phyloP scores from a whole-genome alignment of 768 basidiomycete species.

The Leccinum fibrillosum region DNA sequence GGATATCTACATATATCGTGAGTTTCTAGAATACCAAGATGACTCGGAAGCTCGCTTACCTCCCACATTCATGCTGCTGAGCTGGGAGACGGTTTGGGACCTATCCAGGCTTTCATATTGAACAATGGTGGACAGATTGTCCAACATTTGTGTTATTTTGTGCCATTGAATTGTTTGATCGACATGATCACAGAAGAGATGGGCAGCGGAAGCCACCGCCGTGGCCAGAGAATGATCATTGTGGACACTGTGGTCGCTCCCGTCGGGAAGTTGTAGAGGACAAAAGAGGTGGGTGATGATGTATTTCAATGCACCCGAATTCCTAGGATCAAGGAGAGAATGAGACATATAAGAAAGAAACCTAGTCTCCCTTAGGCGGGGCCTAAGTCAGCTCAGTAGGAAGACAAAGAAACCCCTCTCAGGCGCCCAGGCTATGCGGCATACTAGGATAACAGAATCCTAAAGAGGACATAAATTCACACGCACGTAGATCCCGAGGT shows the following conservation, averaged over 20 bases:
- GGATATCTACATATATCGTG: slow-evolving; percentile 29
- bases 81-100: slow-evolving; percentile 2
- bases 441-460: not conserved
- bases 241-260: slow-evolving; percentile 12
- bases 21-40: not conserved
- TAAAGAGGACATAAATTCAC: slow-evolving; percentile 5
- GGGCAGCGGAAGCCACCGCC: slow-evolving; percentile 17
- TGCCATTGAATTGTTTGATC: not conserved
- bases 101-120: slow-evolving; percentile 10
- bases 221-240: slow-evolving; percentile 27
- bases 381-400: no score
- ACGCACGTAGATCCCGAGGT: not conserved
- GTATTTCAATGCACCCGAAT: slow-evolving; percentile 16
- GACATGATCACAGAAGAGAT: not conserved
- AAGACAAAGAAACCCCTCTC: no score
- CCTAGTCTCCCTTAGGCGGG: no score
- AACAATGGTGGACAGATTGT: not conserved
- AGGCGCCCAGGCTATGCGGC: no score
- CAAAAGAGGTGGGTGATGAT: slow-evolving; percentile 39
- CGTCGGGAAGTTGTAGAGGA: slow-evolving; percentile 37
- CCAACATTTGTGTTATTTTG: not conserved
- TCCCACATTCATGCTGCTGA: slow-evolving; percentile 5
- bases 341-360: not conserved
- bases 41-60: slow-evolving; percentile 1
- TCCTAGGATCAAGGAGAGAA: not conserved